A percentile compares a stretch with the other conserved stretches of the same genome.
phyloP scores from a whole-genome alignment of 306 rosid genomes.

The Boehmeria nivea region DNA sequence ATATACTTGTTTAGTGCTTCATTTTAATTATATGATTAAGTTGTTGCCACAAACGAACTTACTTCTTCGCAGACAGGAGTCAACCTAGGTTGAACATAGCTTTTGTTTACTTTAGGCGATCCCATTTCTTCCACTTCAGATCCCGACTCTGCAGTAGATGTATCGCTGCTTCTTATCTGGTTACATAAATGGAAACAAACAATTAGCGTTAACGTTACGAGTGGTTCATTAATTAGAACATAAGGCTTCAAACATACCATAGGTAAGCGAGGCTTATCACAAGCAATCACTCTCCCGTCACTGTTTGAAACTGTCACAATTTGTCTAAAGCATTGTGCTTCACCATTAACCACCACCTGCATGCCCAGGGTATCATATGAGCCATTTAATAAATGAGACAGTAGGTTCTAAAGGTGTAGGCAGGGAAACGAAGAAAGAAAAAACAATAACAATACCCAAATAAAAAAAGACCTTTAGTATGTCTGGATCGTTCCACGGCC shows the following conservation, averaged over 20 bases:
- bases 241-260: slow-evolving; percentile 35
- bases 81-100: slow-evolving; percentile 50
- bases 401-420: background rate
- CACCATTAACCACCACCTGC: slow-evolving; percentile 75
- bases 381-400: slow-evolving; percentile 10
- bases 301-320: slow-evolving; percentile 56
- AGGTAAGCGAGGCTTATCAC: slow-evolving; percentile 51
- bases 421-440: background rate
- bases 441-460: background rate
- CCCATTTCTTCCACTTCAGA: slow-evolving; percentile 84
- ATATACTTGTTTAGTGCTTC: too few relatives aligned
- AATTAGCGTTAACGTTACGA: slow-evolving; percentile 9
- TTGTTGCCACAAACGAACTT: slow-evolving; percentile 20
- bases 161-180: slow-evolving; percentile 78
- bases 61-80: slow-evolving; percentile 88
- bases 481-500: slow-evolving; percentile 85
- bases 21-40: too few relatives aligned
- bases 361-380: slow-evolving; percentile 15
- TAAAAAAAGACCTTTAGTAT: slow-evolving; percentile 58
- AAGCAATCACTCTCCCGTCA: slow-evolving; percentile 50
- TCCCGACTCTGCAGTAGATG: slow-evolving; percentile 88
- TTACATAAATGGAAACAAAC: slow-evolving; percentile 13
- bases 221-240: background rate
- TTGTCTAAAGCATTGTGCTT: slow-evolving; percentile 61
- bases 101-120: slow-evolving; percentile 64